Evolutionary conservation across 129 eudicot genomes (phyloP).

Genomic region (Chrysanthemum seticuspe): DNA sequence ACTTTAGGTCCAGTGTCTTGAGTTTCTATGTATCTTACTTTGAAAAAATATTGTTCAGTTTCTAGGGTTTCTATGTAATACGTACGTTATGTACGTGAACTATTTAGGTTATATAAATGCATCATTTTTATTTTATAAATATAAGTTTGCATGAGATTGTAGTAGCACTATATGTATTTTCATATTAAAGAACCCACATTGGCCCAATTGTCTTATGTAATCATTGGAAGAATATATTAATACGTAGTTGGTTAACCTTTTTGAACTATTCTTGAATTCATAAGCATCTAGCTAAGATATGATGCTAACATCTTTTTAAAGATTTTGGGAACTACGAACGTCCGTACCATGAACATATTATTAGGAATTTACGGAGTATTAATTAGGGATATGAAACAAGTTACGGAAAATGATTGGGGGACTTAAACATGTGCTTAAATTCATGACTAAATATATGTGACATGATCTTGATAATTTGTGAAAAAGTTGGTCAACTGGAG

Average conservation of each 20-base stretch:
- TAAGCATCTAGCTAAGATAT: constrained; percentile 13
- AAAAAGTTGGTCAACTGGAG: too few relatives aligned
- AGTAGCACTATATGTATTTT: not conserved
- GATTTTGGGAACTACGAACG: constrained; percentile 19
- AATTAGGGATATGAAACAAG: not conserved
- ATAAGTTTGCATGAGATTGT: not conserved
- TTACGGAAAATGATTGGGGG: not conserved
- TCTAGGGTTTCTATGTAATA: too few relatives aligned
- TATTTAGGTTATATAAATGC: too few relatives aligned
- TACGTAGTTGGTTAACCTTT: constrained; percentile 8
- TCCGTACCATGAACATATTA: not conserved
- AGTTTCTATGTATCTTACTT: too few relatives aligned
- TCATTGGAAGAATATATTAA: not conserved
- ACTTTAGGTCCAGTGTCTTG: too few relatives aligned
- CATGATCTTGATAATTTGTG: too few relatives aligned
- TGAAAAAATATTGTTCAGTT: too few relatives aligned
- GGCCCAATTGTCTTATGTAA: constrained; percentile 10
- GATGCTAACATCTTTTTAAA: constrained; percentile 9
- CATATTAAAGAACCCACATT: constrained; percentile 1
- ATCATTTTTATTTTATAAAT: too few relatives aligned
- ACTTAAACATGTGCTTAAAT: too few relatives aligned
- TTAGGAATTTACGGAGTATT: not conserved
- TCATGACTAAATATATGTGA: too few relatives aligned
- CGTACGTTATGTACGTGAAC: too few relatives aligned
- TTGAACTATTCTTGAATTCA: constrained; percentile 5